phyloP scores from a whole-genome alignment of 176 grass and related monocot species.

The Oryza rufipogon region DNA sequence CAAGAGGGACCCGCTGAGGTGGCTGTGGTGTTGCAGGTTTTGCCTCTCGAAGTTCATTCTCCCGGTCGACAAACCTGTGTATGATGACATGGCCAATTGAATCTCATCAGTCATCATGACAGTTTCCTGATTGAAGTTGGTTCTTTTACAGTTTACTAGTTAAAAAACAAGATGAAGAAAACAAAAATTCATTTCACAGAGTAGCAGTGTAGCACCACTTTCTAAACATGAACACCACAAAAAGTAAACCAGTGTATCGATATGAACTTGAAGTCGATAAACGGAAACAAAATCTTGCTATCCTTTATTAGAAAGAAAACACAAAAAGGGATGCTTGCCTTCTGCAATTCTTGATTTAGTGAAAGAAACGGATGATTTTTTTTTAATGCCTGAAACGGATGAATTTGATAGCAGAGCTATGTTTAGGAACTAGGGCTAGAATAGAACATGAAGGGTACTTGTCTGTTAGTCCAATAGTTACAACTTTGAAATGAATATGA shows the following conservation, averaged over 20 bases:
- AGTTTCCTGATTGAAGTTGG: background rate
- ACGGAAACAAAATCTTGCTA: background rate
- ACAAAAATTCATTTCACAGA: background rate
- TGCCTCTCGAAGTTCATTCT: slow-evolving; percentile 87
- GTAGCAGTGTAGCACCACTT: background rate
- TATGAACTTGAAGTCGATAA: background rate
- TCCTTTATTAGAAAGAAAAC: background rate
- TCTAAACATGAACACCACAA: background rate
- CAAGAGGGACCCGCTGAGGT: slow-evolving; percentile 60
- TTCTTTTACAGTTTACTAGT: background rate
- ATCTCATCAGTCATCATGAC: slow-evolving; percentile 14
- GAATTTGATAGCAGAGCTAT: background rate
- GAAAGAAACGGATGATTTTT: background rate
- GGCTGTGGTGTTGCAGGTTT: slow-evolving; percentile 71
- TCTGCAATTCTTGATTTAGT: background rate
- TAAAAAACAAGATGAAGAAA: too few species aligned
- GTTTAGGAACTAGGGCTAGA: background rate
- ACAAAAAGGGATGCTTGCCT: too few species aligned
- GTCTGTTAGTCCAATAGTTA: background rate
- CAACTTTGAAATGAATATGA: too few species aligned
- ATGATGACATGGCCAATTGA: background rate
- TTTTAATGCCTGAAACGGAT: background rate
- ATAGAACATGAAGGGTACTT: background rate
- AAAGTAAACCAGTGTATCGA: background rate
- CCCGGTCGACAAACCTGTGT: slow-evolving; percentile 80